phyloP scores from a whole-genome alignment of 1,284 basidiomycete genomes.

The Marasmius sp. region DNA sequence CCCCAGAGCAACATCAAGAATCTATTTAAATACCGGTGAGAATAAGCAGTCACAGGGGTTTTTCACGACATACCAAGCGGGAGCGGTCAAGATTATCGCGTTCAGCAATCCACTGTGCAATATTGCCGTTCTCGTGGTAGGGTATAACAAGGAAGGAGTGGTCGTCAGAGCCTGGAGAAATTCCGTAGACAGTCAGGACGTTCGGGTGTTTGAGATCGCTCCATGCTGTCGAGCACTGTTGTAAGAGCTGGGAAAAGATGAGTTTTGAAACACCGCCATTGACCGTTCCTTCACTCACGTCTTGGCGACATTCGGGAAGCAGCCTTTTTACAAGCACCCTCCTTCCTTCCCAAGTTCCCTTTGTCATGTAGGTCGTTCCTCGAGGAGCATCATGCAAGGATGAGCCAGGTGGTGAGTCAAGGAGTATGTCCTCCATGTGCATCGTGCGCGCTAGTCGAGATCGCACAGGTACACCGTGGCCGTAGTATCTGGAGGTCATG shows the following conservation, averaged over 20 bases:
- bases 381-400: no score
- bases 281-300: background rate
- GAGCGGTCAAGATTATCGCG: slow-evolving; percentile 18
- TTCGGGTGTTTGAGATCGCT: slow-evolving; percentile 18
- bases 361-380: background rate
- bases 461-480: no score
- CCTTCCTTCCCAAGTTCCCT: slow-evolving; percentile 19
- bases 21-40: slow-evolving; percentile 10
- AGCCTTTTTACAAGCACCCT: slow-evolving; percentile 23
- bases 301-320: slow-evolving; percentile 12
- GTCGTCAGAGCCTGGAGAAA: slow-evolving; percentile 20
- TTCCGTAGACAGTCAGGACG: slow-evolving; percentile 22
- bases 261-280: background rate
- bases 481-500: no score
- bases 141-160: slow-evolving; percentile 20
- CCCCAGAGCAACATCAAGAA: slow-evolving; percentile 21
- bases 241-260: slow-evolving; percentile 13
- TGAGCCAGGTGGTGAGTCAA: no score
- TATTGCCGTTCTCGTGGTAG: slow-evolving; percentile 20
- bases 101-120: slow-evolving; percentile 16
- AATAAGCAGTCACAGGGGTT: background rate
- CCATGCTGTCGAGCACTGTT: slow-evolving; percentile 19
- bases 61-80: slow-evolving; percentile 13
- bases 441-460: no score
- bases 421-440: no score